Percentiles rank a stretch among this genome's conserved stretches.
Conservation (phyloP, 2,329 filamentous ascomycete genomes). For the Beauveria australis region DNA sequence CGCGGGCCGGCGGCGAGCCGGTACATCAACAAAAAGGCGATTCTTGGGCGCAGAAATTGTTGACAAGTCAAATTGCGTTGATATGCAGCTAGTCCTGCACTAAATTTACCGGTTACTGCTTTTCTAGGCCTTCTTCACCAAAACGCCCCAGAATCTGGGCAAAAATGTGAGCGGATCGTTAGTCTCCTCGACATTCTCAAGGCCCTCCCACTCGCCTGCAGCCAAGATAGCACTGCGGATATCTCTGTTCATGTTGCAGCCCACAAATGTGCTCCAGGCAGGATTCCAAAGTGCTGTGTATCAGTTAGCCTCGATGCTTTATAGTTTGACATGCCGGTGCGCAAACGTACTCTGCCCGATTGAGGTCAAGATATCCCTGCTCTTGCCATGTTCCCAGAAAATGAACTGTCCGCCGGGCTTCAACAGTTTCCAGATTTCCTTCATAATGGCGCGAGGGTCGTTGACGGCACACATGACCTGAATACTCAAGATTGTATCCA, state of each 20-base stretch:
- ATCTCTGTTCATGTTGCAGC: slow-evolving; percentile 5
- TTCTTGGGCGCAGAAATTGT: too few relatives aligned
- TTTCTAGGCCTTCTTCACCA: neutral
- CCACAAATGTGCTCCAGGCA: slow-evolving; percentile 5
- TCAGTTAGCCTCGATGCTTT: neutral
- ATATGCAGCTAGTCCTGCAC: too few relatives aligned
- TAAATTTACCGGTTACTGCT: neutral
- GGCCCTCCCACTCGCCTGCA: slow-evolving; percentile 6
- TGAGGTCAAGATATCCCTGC: neutral
- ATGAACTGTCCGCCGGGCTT: slow-evolving; percentile 37
- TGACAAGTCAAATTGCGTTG: neutral
- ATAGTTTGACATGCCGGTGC: neutral
- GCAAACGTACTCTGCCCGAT: neutral
- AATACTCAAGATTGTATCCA: slow-evolving; percentile 33
- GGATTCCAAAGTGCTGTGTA: slow-evolving; percentile 2
- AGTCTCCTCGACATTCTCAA: neutral
- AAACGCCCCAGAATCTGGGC: neutral
- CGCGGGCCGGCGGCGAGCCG: too few relatives aligned
- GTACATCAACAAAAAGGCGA: too few relatives aligned
- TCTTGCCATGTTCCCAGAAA: slow-evolving; percentile 35
- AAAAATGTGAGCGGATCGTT: slow-evolving; percentile 2
- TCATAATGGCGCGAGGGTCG: slow-evolving; percentile 20
- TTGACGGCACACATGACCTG: slow-evolving; percentile 34
- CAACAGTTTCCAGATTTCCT: slow-evolving; percentile 31
- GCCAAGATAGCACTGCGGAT: neutral